Conservation (phyloP, 2,329 filamentous ascomycete genomes). For the Fusarium marasasianum region DNA sequence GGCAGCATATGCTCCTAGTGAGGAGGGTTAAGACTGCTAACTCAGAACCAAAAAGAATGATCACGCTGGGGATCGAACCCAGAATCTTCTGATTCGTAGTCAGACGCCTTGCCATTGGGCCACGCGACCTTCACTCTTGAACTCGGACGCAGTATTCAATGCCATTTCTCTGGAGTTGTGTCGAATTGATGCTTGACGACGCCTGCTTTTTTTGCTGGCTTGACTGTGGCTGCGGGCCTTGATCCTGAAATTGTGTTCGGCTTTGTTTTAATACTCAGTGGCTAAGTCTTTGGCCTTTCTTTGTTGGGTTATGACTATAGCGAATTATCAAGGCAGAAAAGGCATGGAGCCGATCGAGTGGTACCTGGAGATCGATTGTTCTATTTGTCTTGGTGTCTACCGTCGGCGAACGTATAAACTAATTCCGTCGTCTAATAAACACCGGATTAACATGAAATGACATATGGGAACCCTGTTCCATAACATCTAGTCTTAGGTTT, state of each 20-base stretch:
- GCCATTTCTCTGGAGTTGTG: accelerated
- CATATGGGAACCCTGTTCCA: not conserved
- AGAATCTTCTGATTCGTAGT: slow-evolving; percentile 45
- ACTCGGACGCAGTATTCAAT: accelerated
- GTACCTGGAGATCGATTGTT: no score
- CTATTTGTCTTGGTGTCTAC: not conserved
- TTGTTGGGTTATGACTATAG: not conserved
- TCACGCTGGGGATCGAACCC: slow-evolving; percentile 43
- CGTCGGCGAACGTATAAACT: no score
- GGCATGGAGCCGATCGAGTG: no score
- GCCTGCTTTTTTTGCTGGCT: not conserved
- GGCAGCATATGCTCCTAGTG: not conserved
- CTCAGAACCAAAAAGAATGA: slow-evolving; percentile 4
- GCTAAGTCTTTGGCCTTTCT: no score
- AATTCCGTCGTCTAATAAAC: not conserved
- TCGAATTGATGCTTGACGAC: not conserved
- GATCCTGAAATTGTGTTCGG: not conserved
- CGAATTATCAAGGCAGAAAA: not conserved
- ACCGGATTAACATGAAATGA: not conserved
- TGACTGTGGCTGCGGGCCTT: not conserved
- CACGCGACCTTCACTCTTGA: slow-evolving; percentile 31
- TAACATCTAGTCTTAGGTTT: not conserved
- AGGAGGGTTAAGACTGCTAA: not conserved
- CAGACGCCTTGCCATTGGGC: slow-evolving; percentile 43
- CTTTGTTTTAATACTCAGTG: not conserved